These are phyloP conservation scores for Coprinopsis cinerea DNA, from an alignment of 768 basidiomycete species.

Conservation along the genomic window DNA sequence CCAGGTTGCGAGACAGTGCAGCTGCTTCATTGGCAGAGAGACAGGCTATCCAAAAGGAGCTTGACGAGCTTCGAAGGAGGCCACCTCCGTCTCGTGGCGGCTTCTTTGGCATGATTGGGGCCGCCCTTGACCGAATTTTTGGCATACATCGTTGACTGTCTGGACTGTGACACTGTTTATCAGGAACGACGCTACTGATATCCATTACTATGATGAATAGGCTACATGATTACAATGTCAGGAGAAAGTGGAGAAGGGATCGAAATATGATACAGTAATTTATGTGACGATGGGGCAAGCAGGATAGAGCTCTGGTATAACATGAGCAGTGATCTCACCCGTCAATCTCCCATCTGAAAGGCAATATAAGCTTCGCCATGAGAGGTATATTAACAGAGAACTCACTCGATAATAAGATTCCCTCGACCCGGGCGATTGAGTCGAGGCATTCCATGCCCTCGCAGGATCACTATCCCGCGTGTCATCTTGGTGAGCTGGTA, in stretches of 20 bases:
- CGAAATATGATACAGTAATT: not conserved
- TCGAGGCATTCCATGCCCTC: conserved; percentile 3
- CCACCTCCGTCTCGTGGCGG: not conserved
- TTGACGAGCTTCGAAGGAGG: not conserved
- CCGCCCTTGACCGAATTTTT: not conserved
- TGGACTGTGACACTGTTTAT: not conserved
- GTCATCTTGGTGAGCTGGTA: conserved; percentile 1
- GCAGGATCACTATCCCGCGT: not conserved
- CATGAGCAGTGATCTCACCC: not conserved
- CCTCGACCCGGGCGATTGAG: not conserved
- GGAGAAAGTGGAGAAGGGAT: too few relatives aligned
- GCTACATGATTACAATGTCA: too few relatives aligned
- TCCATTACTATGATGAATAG: not conserved
- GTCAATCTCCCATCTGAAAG: conserved; percentile 6
- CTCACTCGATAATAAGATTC: conserved; percentile 3
- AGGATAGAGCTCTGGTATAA: not conserved
- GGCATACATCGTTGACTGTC: not conserved
- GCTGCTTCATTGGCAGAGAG: not conserved
- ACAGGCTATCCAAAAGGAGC: not conserved
- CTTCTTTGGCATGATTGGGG: not conserved
- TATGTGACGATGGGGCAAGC: not conserved
- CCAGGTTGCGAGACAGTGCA: not conserved
- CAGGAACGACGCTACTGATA: not conserved
- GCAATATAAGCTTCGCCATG: not conserved
- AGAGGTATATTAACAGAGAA: not conserved